Conservation (phyloP, 176 grass and related monocot species). For the Aechmea fasciata region DNA sequence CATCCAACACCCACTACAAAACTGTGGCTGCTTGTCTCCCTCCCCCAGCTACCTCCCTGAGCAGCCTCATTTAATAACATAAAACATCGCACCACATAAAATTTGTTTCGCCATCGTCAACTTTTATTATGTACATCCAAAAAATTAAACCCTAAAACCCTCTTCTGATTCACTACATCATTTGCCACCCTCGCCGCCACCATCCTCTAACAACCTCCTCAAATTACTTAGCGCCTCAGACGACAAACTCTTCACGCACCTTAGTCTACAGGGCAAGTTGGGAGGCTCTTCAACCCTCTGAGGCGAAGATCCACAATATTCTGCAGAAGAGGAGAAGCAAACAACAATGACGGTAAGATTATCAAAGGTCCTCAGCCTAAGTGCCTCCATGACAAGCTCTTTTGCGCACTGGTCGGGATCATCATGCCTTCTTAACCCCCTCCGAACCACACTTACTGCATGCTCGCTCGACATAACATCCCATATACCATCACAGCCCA, state of each 20-base stretch:
- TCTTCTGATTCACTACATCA: too few relatives aligned
- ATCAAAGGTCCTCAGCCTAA: conserved; percentile 45
- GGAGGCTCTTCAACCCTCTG: background rate
- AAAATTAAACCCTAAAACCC: too few relatives aligned
- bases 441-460: conserved; percentile 46
- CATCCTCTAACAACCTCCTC: conserved; percentile 48
- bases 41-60: too few relatives aligned
- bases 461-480: conserved; percentile 70
- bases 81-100: too few relatives aligned
- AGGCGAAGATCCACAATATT: conserved; percentile 10
- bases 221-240: conserved; percentile 54
- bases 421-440: conserved; percentile 47
- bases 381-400: conserved; percentile 62
- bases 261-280: conserved; percentile 1
- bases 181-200: background rate
- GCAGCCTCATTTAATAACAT: too few relatives aligned
- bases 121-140: too few relatives aligned
- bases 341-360: conserved; percentile 64
- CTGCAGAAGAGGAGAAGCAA: conserved; percentile 32
- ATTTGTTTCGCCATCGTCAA: too few relatives aligned
- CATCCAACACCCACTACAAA: too few relatives aligned
- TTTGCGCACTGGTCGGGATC: conserved; percentile 45
- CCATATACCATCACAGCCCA: conserved; percentile 75
- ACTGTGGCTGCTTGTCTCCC: too few relatives aligned
- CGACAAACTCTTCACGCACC: conserved; percentile 58